Base-by-base conservation (phyloP, 1,284 basidiomycete genomes). In the Sporisorium scitamineum region DNA sequence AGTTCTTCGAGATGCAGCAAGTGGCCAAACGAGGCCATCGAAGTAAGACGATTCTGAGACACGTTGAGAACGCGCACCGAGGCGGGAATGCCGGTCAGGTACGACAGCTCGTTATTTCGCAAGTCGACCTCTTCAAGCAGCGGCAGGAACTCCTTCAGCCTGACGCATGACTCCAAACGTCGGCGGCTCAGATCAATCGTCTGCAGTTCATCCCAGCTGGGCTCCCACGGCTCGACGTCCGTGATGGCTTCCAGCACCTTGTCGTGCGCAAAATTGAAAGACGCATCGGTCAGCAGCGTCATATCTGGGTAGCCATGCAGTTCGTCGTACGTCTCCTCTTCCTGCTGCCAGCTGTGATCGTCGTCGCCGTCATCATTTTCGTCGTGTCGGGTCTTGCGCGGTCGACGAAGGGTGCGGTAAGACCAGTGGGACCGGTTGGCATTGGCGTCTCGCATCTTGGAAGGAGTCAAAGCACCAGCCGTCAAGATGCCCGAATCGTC, bases 121-220 rank as follows among this genome's bases (percentile, higher is more conserved):
- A 98, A 82, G 76, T 90, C 90, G 61, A 95, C 87, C 67, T 91
- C 89, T 81, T 95, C 93, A 31, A 99, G 88, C 59, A 88, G 89
- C 8, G 97, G 96, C 70, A 97, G 86, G 85, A 97, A 96, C 87
- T 99, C 96, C 84, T 97, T 95, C 77, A 99, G 87, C 63, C 95
- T 88, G 34, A 94, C 93, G 24, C 96, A 91, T 80, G 94, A 95
- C 81, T 98, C 95, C 52, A 96, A 87, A 52, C 90, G 90, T 85
- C 92, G 92, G 55, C 88, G 88, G 41, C 91, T 91, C 78, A 99
- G 87, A 84, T 98, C 91, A 76, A 99, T 91, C 16, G 87, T 86
- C 61, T 85, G 88, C 73, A 99, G 87, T 51, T 90, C 88, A 78
- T 97, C 94, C 96, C 96, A 99, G 84, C 94, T 90, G 18, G 95